Percentiles rank a stretch among this genome's conserved stretches.
Evolutionary conservation across 2,329 filamentous ascomycete genomes (phyloP).

Genomic region (Aureobasidium sp.): DNA sequence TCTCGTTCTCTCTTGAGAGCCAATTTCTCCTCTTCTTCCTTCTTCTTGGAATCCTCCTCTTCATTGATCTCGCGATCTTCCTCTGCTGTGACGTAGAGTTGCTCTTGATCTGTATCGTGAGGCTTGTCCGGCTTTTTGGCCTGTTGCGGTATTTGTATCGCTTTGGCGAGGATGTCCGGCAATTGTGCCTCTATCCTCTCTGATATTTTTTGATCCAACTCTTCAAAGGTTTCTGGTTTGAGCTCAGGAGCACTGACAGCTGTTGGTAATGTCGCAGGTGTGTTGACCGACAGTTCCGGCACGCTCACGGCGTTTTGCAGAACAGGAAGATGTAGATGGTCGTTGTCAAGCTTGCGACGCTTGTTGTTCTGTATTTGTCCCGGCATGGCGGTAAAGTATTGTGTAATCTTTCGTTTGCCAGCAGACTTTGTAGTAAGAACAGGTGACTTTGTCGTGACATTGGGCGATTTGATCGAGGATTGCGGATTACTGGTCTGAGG

Average conservation of each 20-base stretch:
- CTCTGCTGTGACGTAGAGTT: background rate
- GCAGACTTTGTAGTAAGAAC: background rate
- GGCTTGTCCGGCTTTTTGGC: conserved; percentile 11
- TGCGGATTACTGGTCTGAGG: conserved; percentile 1
- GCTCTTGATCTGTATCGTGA: conserved; percentile 6
- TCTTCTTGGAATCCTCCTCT: background rate
- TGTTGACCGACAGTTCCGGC: background rate
- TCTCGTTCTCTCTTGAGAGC: conserved; percentile 1
- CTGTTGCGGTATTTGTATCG: background rate
- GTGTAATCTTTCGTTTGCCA: conserved; percentile 9
- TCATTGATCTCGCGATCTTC: background rate
- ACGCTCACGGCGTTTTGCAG: background rate
- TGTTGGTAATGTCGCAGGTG: background rate
- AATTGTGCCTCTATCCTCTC: background rate
- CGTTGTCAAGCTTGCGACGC: conserved; percentile 5
- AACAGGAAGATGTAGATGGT: background rate
- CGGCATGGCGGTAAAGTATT: background rate
- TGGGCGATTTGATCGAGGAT: background rate
- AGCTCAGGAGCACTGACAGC: conserved; percentile 8
- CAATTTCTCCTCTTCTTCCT: background rate
- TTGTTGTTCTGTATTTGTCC: background rate
- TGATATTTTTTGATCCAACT: background rate
- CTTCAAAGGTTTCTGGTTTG: background rate
- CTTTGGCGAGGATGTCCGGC: background rate
- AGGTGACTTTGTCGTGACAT: background rate